Evolutionary conservation across 192 early-diverging fungal species (phyloP).

Genomic region (Backusella morwellensis): DNA sequence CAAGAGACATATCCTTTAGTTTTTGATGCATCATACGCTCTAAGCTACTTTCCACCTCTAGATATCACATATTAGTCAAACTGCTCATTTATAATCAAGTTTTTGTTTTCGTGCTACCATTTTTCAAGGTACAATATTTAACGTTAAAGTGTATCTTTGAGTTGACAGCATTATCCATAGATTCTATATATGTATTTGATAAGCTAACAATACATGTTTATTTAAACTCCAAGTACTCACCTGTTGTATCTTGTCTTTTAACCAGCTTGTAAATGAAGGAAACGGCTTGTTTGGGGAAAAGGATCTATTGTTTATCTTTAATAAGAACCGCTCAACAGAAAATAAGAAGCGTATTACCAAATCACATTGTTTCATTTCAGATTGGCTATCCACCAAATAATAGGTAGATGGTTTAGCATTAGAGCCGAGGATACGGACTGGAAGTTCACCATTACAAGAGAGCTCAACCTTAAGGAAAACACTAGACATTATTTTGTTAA

Average conservation of each 20-base stretch:
- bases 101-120: conserved; percentile 34
- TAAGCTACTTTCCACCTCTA: conserved; percentile 52
- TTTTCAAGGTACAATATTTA: conserved; percentile 43
- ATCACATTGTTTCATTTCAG: conserved; percentile 31
- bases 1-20: conserved; percentile 42
- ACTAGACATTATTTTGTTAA: conserved; percentile 15
- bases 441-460: conserved; percentile 46
- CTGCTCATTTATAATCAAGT: background rate
- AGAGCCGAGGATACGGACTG: conserved; percentile 50
- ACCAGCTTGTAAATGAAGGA: conserved; percentile 57
- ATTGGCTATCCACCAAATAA: conserved; percentile 40
- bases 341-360: conserved; percentile 22
- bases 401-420: conserved; percentile 39
- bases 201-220: background rate
- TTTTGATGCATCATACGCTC: conserved; percentile 38
- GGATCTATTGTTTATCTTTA: conserved; percentile 30
- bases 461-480: conserved; percentile 46
- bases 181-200: background rate
- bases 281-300: conserved; percentile 54
- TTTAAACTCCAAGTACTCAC: conserved; percentile 17
- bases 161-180: conserved; percentile 10
- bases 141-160: conserved; percentile 53
- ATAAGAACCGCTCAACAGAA: background rate
- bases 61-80: background rate
- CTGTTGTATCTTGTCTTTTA: conserved; percentile 33